These are phyloP conservation scores for Claviceps digitariae DNA, from an alignment of 2,329 filamentous ascomycete species.

Conservation along the genomic window DNA sequence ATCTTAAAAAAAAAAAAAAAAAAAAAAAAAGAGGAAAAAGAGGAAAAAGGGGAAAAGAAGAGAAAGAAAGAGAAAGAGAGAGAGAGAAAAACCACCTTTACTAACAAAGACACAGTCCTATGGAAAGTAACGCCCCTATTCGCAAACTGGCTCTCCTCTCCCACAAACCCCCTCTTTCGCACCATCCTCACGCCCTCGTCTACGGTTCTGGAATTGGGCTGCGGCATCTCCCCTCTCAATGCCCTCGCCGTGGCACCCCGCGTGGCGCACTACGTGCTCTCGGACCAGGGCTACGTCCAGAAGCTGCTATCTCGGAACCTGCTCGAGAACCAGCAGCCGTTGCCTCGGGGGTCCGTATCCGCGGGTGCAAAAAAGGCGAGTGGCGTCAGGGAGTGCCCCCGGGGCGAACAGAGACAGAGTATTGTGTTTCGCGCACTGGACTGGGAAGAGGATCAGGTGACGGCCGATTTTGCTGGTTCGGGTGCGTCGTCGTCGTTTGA, in stretches of 20 bases:
- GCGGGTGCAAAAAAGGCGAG: background rate
- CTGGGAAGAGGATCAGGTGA: conserved; percentile 61
- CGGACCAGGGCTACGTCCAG: conserved; percentile 78
- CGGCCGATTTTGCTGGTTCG: conserved; percentile 22
- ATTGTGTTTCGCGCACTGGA: conserved; percentile 54
- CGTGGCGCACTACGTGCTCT: conserved; percentile 58
- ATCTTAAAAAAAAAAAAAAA: background rate
- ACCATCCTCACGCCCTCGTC: conserved; percentile 39
- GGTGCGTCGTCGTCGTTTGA: conserved; percentile 42
- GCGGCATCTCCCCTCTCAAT: conserved; percentile 72
- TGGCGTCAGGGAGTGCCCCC: background rate
- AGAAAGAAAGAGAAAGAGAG: background rate
- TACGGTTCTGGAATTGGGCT: conserved; percentile 68
- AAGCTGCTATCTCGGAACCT: conserved; percentile 68
- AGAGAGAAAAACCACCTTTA: background rate
- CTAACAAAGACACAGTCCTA: conserved; percentile 41
- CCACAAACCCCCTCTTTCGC: conserved; percentile 48
- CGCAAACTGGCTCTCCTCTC: conserved; percentile 61
- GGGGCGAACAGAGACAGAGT: background rate
- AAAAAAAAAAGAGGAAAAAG: background rate
- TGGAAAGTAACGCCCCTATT: conserved; percentile 85
- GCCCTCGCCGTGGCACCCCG: conserved; percentile 52
- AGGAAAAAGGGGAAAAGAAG: background rate
- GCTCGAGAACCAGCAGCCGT: conserved; percentile 36
- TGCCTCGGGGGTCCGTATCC: conserved; percentile 5